Percentiles rank a stretch among this genome's conserved stretches.
Evolutionary conservation across 1,284 basidiomycete species (phyloP).

Genomic region (Apiotrichum veenhuisii): DNA sequence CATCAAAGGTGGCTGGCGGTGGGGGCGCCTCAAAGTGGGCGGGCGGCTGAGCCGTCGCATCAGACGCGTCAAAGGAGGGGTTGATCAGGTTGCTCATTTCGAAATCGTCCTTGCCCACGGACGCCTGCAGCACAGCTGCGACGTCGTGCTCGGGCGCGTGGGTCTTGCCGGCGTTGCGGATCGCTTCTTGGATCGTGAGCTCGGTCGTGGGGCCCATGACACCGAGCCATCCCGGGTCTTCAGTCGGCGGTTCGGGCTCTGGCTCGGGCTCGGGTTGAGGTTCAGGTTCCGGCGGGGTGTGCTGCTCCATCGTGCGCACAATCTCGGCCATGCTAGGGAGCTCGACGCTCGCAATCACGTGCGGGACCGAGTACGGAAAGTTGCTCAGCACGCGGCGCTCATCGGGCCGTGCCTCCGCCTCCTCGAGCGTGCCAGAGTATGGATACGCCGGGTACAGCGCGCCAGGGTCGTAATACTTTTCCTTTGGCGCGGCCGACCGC

Average conservation of each 20-base stretch:
- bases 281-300: background rate
- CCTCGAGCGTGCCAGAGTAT: slow-evolving; percentile 6
- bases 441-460: slow-evolving; percentile 18
- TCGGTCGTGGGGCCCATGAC: slow-evolving; percentile 19
- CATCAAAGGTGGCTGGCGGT: background rate
- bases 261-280: background rate
- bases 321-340: slow-evolving; percentile 34
- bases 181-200: slow-evolving; percentile 30
- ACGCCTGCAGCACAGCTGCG: background rate
- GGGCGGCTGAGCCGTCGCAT: background rate
- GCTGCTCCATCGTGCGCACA: slow-evolving; percentile 28
- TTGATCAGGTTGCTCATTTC: slow-evolving; percentile 6
- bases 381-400: slow-evolving; percentile 24
- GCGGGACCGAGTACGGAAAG: slow-evolving; percentile 31
- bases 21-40: background rate
- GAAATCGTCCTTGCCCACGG: slow-evolving; percentile 1
- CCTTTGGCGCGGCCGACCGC: slow-evolving; percentile 35
- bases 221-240: slow-evolving; percentile 13
- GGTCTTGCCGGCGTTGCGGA: slow-evolving; percentile 22
- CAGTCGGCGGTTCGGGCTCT: background rate
- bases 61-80: background rate
- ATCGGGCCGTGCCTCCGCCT: slow-evolving; percentile 11
- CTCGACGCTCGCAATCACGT: slow-evolving; percentile 37
- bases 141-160: background rate
- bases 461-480: slow-evolving; percentile 20